A percentile compares a stretch with the other conserved stretches of the same genome.
phyloP scores from a whole-genome alignment of 2,329 filamentous ascomycete genomes.

The Penicillium digitatum region DNA sequence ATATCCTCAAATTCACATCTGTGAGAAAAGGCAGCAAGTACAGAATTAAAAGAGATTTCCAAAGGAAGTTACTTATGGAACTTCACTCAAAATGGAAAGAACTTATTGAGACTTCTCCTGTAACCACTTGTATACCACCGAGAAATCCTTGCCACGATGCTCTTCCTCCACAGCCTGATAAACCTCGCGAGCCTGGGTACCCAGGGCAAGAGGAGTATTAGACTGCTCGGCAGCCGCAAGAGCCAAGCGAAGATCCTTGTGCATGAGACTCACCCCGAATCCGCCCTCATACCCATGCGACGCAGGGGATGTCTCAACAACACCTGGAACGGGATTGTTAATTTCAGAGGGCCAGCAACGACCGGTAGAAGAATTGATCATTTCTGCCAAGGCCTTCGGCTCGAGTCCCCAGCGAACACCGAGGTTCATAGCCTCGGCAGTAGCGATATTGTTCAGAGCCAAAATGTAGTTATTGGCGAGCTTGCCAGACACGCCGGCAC shows the following conservation, averaged over 20 bases:
- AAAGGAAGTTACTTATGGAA: background rate
- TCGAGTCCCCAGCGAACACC: slow-evolving; percentile 61
- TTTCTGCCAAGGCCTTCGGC: slow-evolving; percentile 65
- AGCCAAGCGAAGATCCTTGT: slow-evolving; percentile 71
- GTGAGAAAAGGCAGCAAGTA: background rate
- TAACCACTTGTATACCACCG: slow-evolving; percentile 72
- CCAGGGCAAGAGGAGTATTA: slow-evolving; percentile 63
- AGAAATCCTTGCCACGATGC: slow-evolving; percentile 72
- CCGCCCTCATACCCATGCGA: slow-evolving; percentile 71
- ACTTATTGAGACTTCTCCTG: slow-evolving; percentile 32
- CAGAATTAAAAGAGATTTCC: background rate
- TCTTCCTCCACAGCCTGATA: slow-evolving; percentile 63
- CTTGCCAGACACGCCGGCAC: slow-evolving; percentile 83
- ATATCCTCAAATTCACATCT: background rate
- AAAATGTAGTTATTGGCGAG: slow-evolving; percentile 96
- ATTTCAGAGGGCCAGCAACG: slow-evolving; percentile 92
- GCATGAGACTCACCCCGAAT: slow-evolving; percentile 74
- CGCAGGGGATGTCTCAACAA: slow-evolving; percentile 71
- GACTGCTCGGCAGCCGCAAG: slow-evolving; percentile 67
- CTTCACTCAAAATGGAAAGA: background rate
- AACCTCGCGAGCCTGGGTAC: slow-evolving; percentile 58
- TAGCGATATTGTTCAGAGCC: slow-evolving; percentile 82
- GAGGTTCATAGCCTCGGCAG: slow-evolving; percentile 64
- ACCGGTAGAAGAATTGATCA: slow-evolving; percentile 94
- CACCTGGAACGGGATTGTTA: slow-evolving; percentile 90